These are phyloP conservation scores for Aspergillus fumigatus DNA, from an alignment of 2,329 filamentous ascomycete species.

Conservation along the genomic window DNA sequence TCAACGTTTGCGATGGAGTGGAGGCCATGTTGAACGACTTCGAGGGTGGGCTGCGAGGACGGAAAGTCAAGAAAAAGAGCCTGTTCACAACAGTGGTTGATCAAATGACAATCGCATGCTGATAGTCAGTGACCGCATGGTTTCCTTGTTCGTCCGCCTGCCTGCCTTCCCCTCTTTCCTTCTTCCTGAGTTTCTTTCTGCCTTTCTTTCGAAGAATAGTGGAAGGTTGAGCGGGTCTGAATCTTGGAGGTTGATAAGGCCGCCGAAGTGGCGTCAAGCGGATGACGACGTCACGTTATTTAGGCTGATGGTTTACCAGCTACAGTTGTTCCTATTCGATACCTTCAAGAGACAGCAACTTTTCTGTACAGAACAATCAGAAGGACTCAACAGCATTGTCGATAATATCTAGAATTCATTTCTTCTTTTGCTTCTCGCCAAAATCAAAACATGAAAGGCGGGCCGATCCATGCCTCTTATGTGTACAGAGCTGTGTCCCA, in stretches of 20 bases:
- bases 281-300: not conserved
- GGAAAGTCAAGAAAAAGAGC: not conserved
- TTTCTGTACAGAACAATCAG: not conserved
- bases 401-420: not conserved
- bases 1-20: slow-evolving; percentile 26
- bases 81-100: not conserved
- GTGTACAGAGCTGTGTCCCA: slow-evolving; percentile 6
- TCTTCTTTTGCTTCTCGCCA: not conserved
- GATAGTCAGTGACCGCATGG: not conserved
- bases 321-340: not conserved
- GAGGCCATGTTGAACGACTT: slow-evolving; percentile 22
- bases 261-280: not conserved
- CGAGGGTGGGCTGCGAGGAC: not conserved
- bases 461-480: slow-evolving; percentile 5
- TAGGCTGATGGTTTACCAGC: not conserved
- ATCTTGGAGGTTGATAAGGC: not conserved
- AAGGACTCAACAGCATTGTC: not conserved
- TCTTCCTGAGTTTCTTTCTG: not conserved
- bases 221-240: not conserved
- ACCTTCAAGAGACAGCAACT: not conserved
- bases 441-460: not conserved
- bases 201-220: not conserved
- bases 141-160: not conserved
- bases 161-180: not conserved
- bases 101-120: not conserved